Conservation (phyloP, 345 rosid species). For the Gossypium arboreum region DNA sequence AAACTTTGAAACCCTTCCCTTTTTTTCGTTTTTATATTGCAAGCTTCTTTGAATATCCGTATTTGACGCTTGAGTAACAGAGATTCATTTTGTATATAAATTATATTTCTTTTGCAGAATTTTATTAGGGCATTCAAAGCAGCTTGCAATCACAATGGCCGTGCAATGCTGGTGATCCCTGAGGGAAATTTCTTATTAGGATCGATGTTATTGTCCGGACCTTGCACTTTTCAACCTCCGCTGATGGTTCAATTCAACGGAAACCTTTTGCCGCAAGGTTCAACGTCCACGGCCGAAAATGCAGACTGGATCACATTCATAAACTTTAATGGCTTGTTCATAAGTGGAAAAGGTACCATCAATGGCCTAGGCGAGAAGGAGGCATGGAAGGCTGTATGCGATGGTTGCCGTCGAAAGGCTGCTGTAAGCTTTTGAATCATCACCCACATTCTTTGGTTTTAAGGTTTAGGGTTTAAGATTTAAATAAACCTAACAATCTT, state of each 20-base stretch:
- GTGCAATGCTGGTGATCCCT: conserved; percentile 19
- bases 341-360: conserved; percentile 43
- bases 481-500: not conserved
- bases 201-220: conserved; percentile 3
- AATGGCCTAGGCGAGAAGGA: conserved; percentile 46
- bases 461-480: not conserved
- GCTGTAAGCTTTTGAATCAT: conserved; percentile 20
- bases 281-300: not conserved
- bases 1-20: no score
- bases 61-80: no score
- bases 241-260: not conserved
- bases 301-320: conserved; percentile 22
- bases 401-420: conserved; percentile 20
- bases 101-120: not conserved
- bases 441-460: not conserved
- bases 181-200: conserved; percentile 4
- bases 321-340: conserved; percentile 28
- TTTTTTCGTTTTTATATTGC: no score
- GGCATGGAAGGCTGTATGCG: conserved; percentile 34
- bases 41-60: no score
- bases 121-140: conserved; percentile 17
- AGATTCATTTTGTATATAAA: not conserved
- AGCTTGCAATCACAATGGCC: conserved; percentile 10
- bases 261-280: not conserved
- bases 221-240: conserved; percentile 5